Conservation (phyloP, 306 rosid genomes). For the Canavalia ensiformis region DNA sequence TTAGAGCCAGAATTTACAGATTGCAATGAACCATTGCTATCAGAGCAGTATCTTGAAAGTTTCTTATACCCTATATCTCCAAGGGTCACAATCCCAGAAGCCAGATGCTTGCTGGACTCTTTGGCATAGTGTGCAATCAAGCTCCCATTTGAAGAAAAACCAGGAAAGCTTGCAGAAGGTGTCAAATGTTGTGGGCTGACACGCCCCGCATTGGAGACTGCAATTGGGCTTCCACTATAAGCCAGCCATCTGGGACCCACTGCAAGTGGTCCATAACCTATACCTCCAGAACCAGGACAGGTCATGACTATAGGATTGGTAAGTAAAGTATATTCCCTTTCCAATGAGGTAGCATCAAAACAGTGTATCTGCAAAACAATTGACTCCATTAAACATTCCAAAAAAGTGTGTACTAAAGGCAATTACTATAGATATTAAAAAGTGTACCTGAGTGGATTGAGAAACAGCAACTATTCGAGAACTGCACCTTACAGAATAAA, state of each 20-base stretch:
- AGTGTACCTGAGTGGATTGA: conserved; percentile 83
- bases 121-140: conserved; percentile 94
- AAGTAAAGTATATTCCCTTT: conserved; percentile 81
- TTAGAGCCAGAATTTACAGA: conserved; percentile 62
- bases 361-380: conserved; percentile 84
- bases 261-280: conserved; percentile 95
- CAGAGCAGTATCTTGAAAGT: conserved; percentile 88
- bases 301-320: conserved; percentile 78
- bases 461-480: conserved; percentile 83
- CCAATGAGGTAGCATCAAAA: conserved; percentile 77
- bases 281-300: conserved; percentile 76
- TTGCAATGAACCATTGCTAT: conserved; percentile 64
- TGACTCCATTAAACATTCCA: conserved; percentile 40
- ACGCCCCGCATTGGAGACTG: conserved; percentile 63
- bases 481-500: conserved; percentile 92
- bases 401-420: conserved; percentile 19
- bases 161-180: conserved; percentile 75
- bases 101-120: conserved; percentile 97
- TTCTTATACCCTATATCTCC: conserved; percentile 97
- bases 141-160: conserved; percentile 86
- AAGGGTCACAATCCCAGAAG: conserved; percentile 83
- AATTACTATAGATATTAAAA: conserved; percentile 8
- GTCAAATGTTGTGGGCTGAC: conserved; percentile 82
- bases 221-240: conserved; percentile 86
- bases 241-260: conserved; percentile 97